phyloP scores from a whole-genome alignment of 768 basidiomycete genomes.

The Termitomyces sp. region DNA sequence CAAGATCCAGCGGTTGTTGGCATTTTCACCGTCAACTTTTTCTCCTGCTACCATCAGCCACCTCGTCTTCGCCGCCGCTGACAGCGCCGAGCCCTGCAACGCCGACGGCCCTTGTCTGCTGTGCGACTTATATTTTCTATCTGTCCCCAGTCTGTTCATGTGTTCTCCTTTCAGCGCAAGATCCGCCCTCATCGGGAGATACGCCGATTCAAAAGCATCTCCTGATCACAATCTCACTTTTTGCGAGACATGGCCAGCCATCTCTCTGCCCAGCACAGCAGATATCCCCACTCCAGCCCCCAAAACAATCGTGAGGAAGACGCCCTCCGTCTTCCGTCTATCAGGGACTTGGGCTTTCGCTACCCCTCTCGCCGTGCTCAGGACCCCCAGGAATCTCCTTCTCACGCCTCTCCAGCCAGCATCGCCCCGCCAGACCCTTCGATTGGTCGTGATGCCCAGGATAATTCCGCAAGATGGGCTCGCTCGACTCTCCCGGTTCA shows the following conservation, averaged over 20 bases:
- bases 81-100: slow-evolving; percentile 6
- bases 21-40: slow-evolving; percentile 20
- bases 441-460: slow-evolving; percentile 23
- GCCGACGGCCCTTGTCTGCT: slow-evolving; percentile 4
- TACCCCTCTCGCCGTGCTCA: slow-evolving; percentile 29
- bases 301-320: slow-evolving; percentile 38
- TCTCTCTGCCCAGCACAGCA: slow-evolving; percentile 32
- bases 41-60: slow-evolving; percentile 14
- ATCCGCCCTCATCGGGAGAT: slow-evolving; percentile 73
- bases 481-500: slow-evolving; percentile 22
- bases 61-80: slow-evolving; percentile 18
- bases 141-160: slow-evolving; percentile 17
- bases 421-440: slow-evolving; percentile 23
- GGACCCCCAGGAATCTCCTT: slow-evolving; percentile 28
- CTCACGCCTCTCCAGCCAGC: slow-evolving; percentile 10
- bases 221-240: slow-evolving; percentile 39
- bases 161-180: slow-evolving; percentile 28
- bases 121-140: slow-evolving; percentile 14
- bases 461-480: slow-evolving; percentile 31
- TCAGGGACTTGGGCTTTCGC: slow-evolving; percentile 70
- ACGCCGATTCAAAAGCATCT: slow-evolving; percentile 44
- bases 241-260: slow-evolving; percentile 53
- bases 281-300: slow-evolving; percentile 34
- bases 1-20: slow-evolving; percentile 27
- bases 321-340: slow-evolving; percentile 57